Percentiles rank a stretch among this genome's conserved stretches.
Conservation (phyloP, 305 asterid species). For the Fraxinus latifolia region DNA sequence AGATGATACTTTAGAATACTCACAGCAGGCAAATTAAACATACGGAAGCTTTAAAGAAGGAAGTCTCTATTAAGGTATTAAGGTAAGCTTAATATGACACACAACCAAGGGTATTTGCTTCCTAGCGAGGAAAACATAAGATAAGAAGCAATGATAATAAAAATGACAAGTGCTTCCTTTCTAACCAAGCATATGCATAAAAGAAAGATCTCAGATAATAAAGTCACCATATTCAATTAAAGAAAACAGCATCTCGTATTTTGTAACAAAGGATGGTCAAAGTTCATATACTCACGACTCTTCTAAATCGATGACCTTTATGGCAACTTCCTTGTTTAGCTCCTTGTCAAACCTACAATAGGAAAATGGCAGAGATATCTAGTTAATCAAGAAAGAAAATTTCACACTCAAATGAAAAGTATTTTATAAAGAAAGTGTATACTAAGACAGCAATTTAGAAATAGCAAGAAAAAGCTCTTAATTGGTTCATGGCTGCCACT, state of each 20-base stretch:
- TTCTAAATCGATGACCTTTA: slow-evolving; percentile 93
- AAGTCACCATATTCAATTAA: neutral
- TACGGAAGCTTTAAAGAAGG: neutral
- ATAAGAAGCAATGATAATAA: neutral
- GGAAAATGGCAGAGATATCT: slow-evolving; percentile 12
- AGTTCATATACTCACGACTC: slow-evolving; percentile 77
- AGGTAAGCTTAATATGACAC: neutral
- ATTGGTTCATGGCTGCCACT: neutral
- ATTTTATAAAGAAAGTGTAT: neutral
- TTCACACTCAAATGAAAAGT: neutral
- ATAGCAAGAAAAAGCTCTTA: neutral
- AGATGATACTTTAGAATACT: slow-evolving; percentile 23
- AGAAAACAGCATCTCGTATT: slow-evolving; percentile 12
- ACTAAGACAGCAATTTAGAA: neutral
- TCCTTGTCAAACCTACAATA: slow-evolving; percentile 85
- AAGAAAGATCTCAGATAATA: slow-evolving; percentile 9
- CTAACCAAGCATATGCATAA: neutral
- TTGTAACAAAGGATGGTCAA: slow-evolving; percentile 21
- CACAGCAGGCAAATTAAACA: neutral
- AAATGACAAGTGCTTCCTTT: neutral
- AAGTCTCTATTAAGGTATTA: neutral
- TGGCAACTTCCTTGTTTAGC: slow-evolving; percentile 77
- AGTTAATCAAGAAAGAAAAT: slow-evolving; percentile 9
- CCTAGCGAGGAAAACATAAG: neutral
- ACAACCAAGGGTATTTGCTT: neutral